Evolutionary conservation across 176 grass and related monocot species (phyloP), one percentile per base, ranked within the genome.

Genomic region (Zea luxurians): DNA sequence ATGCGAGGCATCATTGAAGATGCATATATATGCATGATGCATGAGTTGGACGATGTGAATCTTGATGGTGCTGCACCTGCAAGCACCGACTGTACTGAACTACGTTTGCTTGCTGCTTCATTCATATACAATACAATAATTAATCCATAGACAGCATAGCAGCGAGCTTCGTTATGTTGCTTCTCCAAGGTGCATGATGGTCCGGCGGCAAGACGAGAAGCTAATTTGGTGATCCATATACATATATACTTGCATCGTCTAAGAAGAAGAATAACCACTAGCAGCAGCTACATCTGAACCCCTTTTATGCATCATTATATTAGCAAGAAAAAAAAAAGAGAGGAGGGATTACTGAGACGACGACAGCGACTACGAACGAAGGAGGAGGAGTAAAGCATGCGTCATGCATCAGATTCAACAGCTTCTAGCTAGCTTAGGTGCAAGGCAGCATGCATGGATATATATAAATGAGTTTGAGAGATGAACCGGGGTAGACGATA

Each of bases 51-150:
- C 46, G 3, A 91, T 89, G 89, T 95, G 92, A 95, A 95, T 95
- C 92, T 95, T 95, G 86, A 91, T 87, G 92, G 73, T 95, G 92
- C 92, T 90, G 82, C 92, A 87, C 64, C 92, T 68, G 89, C 89
- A 87, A 89, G 80, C 78, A 84, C 92, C 50, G 66, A 85, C 89
- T 91, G 79, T 78, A 27, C 27, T 27, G 27, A 27, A 27, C 27
- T 27, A 27, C 27, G 27, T 75, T 55, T 55, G 6, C 53, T 55
- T 8, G 53, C 53, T 58, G 13, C 6, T 45, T 63, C 46, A 35
- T 50, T 12, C 3, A 10, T 11, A 43, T 60, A 60, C 57, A 60
- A n/a, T n/a, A 10, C 57, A 27, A 27, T 27, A 27, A 12, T 27
- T 27, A 27, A 12, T 27, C 36, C n/a, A 2, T 73, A 8, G 6